Evolutionary conservation across 2,329 filamentous ascomycete genomes (phyloP), one percentile per base, ranked within the genome.

Genomic region (Epichloe typhina): DNA sequence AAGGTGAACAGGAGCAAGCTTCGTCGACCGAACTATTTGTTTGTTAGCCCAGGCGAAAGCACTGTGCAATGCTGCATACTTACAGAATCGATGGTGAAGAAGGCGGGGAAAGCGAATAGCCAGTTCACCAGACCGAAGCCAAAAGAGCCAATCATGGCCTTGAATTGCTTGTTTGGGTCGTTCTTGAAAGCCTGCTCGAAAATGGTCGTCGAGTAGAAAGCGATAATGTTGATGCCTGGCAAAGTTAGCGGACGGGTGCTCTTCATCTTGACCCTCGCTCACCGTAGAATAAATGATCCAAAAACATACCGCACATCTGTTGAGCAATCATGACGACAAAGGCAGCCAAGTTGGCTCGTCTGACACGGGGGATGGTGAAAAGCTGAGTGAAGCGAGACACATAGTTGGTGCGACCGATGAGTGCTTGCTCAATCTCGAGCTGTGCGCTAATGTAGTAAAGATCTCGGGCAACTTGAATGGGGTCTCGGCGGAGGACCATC

Each of bases 291-390:
- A 11, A 13, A 13, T 13, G 8, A 19, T 8, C 23, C 15, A 26
- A n/a, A 6, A 61, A 50, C 47, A 23, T 67, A 23, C 64, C 75
- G 58, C 80, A 84, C 74, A 85, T 81, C 66, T 85, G 82, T 65
- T 86, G 82, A 3, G 80, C 80, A 63, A 85, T 79, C 87, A 94
- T 94, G 60, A 93, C 86, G 2, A 81, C 82, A 58, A 83, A 85
- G 1, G 86, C 85, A 11, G 87, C 88, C 45, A 85, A 73, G 15
- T 81, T 89, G 12, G 88, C 88, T 41, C 83, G 75, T 45, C 83
- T 76, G 12, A 86, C 71, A 52, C 84, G 76, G 0, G 1, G 81
- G 49, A 87, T 73, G 26, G 80, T 83, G 62, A 87, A 83, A 19
- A 83, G 70, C 63, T 87, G 76, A 31, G 69, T 61, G 52, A 79